phyloP scores from a whole-genome alignment of 1,284 basidiomycete genomes.

The Heliocybe sulcata region DNA sequence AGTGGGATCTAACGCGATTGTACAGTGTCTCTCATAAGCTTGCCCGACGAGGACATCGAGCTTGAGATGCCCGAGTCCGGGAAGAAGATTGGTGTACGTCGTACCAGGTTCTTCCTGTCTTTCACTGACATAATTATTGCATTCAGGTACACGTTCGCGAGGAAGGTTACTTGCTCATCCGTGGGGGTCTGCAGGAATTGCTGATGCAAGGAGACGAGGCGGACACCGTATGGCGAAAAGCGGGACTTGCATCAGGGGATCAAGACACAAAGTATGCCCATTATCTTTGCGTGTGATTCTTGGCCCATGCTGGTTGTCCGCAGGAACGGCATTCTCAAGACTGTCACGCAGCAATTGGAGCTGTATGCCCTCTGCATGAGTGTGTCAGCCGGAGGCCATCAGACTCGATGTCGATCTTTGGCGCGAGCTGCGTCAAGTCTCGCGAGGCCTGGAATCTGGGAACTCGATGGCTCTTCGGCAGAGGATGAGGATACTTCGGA shows the following conservation, averaged over 20 bases:
- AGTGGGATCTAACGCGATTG: too few relatives aligned
- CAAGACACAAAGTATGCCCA: slow-evolving; percentile 16
- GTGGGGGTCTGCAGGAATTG: slow-evolving; percentile 23
- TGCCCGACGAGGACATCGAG: slow-evolving; percentile 36
- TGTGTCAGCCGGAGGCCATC: slow-evolving; percentile 39
- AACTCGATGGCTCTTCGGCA: slow-evolving; percentile 14
- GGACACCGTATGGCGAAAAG: slow-evolving; percentile 16
- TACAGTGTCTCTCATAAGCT: slow-evolving; percentile 21
- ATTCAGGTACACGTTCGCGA: slow-evolving; percentile 24
- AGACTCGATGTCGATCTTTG: slow-evolving; percentile 21
- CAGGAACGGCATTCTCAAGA: slow-evolving; percentile 26
- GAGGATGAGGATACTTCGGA: slow-evolving; percentile 31
- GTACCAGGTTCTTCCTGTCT: not conserved
- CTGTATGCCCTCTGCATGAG: slow-evolving; percentile 35
- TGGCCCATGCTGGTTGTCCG: too few relatives aligned
- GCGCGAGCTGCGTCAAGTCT: slow-evolving; percentile 21
- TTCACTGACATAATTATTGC: not conserved
- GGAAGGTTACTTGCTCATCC: slow-evolving; percentile 21
- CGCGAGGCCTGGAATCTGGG: slow-evolving; percentile 23
- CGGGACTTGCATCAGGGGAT: slow-evolving; percentile 8
- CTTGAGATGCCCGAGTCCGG: slow-evolving; percentile 51
- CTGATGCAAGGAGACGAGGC: slow-evolving; percentile 18
- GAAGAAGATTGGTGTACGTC: slow-evolving; percentile 47
- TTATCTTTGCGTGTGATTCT: not conserved
- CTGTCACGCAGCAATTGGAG: slow-evolving; percentile 35